Percentiles rank a stretch among this genome's conserved stretches.
phyloP scores from a whole-genome alignment of 805 yeast genomes.

The Maudiozyma barnettii region DNA sequence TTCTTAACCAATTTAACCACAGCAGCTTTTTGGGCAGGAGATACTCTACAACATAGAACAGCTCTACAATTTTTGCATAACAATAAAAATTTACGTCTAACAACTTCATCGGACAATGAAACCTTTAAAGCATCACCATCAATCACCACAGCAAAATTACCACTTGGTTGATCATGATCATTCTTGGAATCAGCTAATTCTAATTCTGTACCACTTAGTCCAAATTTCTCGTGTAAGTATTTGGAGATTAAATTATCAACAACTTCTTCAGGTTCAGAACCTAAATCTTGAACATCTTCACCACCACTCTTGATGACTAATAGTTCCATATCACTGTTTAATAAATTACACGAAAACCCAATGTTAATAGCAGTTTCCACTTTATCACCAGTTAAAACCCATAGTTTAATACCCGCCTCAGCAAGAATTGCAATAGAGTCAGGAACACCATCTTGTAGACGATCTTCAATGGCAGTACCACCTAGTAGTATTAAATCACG shows the following conservation, averaged over 20 bases:
- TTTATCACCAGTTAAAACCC: conserved; percentile 85
- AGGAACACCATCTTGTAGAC: conserved; percentile 80
- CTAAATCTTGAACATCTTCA: conserved; percentile 40
- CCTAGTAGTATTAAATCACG: conserved; percentile 56
- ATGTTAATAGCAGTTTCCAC: conserved; percentile 86
- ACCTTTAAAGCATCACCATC: conserved; percentile 71
- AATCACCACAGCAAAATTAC: conserved; percentile 58
- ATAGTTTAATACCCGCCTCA: conserved; percentile 70
- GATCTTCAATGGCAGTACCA: conserved; percentile 82
- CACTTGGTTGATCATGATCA: conserved; percentile 58
- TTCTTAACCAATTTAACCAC: conserved; percentile 73
- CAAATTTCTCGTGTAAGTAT: conserved; percentile 47
- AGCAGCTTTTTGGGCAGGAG: conserved; percentile 82
- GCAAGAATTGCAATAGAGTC: conserved; percentile 63
- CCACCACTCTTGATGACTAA: conserved; percentile 45
- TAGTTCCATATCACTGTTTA: conserved; percentile 68
- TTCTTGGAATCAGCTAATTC: conserved; percentile 47
- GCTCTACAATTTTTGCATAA: conserved; percentile 74
- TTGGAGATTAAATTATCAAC: conserved; percentile 42
- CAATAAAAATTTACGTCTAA: conserved; percentile 51
- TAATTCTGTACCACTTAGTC: conserved; percentile 47
- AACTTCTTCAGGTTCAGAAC: conserved; percentile 31
- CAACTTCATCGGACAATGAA: conserved; percentile 37
- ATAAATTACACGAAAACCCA: conserved; percentile 74
- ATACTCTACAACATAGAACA: conserved; percentile 78